Evolutionary conservation across 2,329 filamentous ascomycete species (phyloP).

Genomic region (Nothomitra cinnamomea): DNA sequence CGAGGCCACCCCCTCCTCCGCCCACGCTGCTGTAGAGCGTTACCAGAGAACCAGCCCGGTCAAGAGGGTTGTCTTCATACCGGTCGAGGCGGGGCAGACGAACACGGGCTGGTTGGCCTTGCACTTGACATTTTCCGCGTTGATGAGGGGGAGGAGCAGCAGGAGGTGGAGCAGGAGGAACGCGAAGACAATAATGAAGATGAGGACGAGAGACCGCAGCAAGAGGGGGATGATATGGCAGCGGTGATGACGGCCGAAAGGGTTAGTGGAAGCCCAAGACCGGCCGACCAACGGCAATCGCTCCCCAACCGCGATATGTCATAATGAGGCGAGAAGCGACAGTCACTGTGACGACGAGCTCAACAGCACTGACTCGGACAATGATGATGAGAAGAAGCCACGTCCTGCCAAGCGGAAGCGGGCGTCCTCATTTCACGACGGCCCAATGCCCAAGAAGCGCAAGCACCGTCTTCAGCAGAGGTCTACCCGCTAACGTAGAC

Average conservation of each 20-base stretch:
- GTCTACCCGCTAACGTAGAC: conserved; percentile 6
- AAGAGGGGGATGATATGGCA: conserved; percentile 8
- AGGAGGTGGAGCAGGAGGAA: too few relatives aligned
- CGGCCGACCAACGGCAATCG: conserved; percentile 9
- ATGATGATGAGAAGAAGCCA: background rate
- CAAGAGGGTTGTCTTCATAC: conserved; percentile 9
- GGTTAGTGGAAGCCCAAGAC: conserved; percentile 5
- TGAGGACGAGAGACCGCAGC: conserved; percentile 5
- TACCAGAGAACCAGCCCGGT: conserved; percentile 9
- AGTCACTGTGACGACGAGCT: conserved; percentile 5
- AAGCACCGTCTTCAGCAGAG: conserved; percentile 5
- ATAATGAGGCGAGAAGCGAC: conserved; percentile 8
- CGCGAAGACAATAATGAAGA: too few relatives aligned
- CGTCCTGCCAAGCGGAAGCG: background rate
- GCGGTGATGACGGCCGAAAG: conserved; percentile 7
- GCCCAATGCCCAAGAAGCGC: background rate
- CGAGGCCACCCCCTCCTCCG: conserved; percentile 8
- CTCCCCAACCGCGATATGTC: conserved; percentile 9
- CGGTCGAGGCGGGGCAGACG: conserved; percentile 8
- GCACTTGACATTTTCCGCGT: conserved; percentile 4
- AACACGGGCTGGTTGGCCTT: conserved; percentile 9
- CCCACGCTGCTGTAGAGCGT: conserved; percentile 8
- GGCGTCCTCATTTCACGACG: background rate
- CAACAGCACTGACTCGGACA: background rate
- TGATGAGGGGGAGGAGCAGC: too few relatives aligned